Evolutionary conservation across 768 basidiomycete genomes (phyloP).

Genomic region (Panellus pusillus): DNA sequence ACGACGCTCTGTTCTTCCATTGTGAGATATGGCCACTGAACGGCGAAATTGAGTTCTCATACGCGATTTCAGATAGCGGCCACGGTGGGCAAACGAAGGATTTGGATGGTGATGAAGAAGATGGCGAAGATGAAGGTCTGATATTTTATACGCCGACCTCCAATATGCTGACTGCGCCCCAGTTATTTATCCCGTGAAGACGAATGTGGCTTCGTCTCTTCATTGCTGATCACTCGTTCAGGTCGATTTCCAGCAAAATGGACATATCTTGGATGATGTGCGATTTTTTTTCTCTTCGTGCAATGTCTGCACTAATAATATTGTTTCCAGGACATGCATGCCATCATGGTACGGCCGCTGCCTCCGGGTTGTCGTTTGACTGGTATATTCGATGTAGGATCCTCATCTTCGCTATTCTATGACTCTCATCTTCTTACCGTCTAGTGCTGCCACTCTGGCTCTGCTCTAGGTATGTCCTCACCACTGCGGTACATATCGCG

Average conservation of each 20-base stretch:
- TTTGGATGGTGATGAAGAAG: constrained; percentile 76
- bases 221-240: constrained; percentile 18
- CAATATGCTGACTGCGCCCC: background rate
- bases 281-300: constrained; percentile 31
- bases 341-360: constrained; percentile 75
- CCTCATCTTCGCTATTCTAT: background rate
- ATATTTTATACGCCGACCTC: background rate
- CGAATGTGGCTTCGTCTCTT: background rate
- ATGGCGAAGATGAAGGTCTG: constrained; percentile 78
- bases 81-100: constrained; percentile 93
- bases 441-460: constrained; percentile 93
- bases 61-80: constrained; percentile 69
- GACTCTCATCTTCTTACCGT: no score
- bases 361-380: constrained; percentile 90
- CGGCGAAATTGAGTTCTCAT: background rate
- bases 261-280: constrained; percentile 90
- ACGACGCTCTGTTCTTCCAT: constrained; percentile 91
- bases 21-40: constrained; percentile 44
- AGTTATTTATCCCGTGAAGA: constrained; percentile 82
- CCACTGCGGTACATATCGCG: no score
- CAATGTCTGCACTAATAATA: background rate
- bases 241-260: constrained; percentile 53
- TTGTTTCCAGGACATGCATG: constrained; percentile 61
- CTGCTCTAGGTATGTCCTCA: constrained; percentile 83
- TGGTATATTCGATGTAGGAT: constrained; percentile 61